These are phyloP conservation scores for Yamadazyma dendronema DNA, from an alignment of 1,139 yeast species.

Conservation along the genomic window DNA sequence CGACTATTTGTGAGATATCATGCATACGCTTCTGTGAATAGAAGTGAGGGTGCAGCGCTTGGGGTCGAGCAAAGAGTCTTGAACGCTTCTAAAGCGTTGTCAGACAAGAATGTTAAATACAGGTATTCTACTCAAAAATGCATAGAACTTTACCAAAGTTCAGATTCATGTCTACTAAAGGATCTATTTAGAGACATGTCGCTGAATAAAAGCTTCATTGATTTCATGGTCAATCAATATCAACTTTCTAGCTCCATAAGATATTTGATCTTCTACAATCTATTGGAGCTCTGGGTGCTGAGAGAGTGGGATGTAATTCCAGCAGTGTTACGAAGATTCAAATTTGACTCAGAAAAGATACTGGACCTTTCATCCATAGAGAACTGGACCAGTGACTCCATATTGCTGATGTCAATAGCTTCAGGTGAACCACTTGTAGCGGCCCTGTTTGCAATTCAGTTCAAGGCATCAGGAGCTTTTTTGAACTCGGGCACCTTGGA, in stretches of 20 bases:
- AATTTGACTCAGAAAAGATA: too few relatives aligned
- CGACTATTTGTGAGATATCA: not conserved
- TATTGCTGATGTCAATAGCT: conserved; percentile 11
- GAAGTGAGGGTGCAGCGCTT: too few relatives aligned
- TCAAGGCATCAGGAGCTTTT: conserved; percentile 6
- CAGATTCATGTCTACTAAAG: conserved; percentile 14
- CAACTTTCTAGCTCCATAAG: not conserved
- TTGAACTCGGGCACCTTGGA: conserved; percentile 6
- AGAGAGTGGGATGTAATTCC: not conserved
- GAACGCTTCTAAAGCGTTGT: not conserved
- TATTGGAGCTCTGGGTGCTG: not conserved
- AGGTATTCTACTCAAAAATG: conserved; percentile 18
- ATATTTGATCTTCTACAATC: not conserved
- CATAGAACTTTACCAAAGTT: conserved; percentile 14
- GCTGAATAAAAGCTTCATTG: conserved; percentile 18
- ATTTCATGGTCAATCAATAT: not conserved
- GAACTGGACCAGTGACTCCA: not conserved
- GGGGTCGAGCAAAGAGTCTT: not conserved
- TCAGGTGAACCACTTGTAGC: conserved; percentile 27
- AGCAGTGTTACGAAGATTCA: not conserved
- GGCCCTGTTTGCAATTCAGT: conserved; percentile 17
- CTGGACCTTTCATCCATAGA: not conserved
- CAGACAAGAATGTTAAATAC: conserved; percentile 10
- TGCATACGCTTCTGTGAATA: not conserved
- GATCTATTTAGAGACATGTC: conserved; percentile 22